Percentiles rank a stretch among this genome's conserved stretches.
Evolutionary conservation across 2,329 filamentous ascomycete species (phyloP).

Genomic region (Botrytis pseudocinerea): DNA sequence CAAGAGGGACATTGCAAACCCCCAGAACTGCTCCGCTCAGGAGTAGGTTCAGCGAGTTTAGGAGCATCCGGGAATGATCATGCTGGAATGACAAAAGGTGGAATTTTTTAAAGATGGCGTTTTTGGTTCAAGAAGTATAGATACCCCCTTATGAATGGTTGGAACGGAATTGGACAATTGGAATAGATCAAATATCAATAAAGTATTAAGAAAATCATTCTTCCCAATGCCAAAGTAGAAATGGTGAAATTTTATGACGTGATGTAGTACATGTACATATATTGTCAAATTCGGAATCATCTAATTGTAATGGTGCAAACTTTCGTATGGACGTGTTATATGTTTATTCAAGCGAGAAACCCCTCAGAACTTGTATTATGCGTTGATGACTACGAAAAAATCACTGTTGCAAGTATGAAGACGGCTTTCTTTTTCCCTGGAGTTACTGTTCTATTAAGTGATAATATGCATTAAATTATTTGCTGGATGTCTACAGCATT

Average conservation of each 20-base stretch:
- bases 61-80: background rate
- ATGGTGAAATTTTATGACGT: background rate
- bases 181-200: background rate
- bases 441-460: background rate
- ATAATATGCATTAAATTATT: background rate
- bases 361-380: background rate
- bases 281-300: background rate
- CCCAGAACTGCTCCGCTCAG: conserved; percentile 46
- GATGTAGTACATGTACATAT: background rate
- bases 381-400: too few relatives aligned
- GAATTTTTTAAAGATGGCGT: background rate
- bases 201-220: background rate
- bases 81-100: background rate
- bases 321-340: background rate
- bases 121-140: background rate
- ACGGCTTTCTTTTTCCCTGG: background rate
- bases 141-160: background rate
- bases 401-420: background rate
- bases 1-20: conserved; percentile 43
- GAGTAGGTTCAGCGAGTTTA: conserved; percentile 39
- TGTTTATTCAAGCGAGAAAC: background rate
- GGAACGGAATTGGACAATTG: background rate
- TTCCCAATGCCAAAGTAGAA: background rate
- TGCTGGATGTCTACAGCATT: background rate
- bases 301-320: background rate